Percentiles rank a stretch among this genome's conserved stretches.
Evolutionary conservation across 495 filamentous ascomycete genomes (phyloP).

Genomic region (Penicillium lividum): DNA sequence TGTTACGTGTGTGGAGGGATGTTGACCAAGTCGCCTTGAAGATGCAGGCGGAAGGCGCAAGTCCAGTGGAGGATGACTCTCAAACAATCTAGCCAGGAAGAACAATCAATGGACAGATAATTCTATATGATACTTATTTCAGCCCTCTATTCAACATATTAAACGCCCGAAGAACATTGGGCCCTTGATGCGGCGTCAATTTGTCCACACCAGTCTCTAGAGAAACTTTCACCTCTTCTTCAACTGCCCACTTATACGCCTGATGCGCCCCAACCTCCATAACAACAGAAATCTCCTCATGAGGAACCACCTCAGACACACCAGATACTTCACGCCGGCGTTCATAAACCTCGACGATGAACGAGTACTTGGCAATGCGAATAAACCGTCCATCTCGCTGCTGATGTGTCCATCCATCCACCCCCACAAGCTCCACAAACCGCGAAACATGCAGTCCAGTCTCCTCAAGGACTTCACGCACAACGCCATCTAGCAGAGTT

Average conservation of each 20-base stretch:
- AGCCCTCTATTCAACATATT: slow-evolving; percentile 6
- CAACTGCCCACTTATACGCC: slow-evolving; percentile 44
- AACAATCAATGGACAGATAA: not conserved
- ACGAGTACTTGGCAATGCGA: slow-evolving; percentile 36
- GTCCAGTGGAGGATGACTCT: slow-evolving; percentile 60
- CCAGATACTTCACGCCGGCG: not conserved
- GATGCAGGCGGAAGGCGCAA: slow-evolving; percentile 60
- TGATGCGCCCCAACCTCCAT: slow-evolving; percentile 48
- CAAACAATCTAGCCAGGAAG: not conserved
- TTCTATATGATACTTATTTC: not conserved
- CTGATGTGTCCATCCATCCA: slow-evolving; percentile 34
- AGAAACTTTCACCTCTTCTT: slow-evolving; percentile 36
- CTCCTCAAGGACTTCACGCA: slow-evolving; percentile 60
- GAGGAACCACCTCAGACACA: slow-evolving; percentile 4
- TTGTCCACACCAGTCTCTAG: slow-evolving; percentile 7
- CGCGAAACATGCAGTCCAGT: slow-evolving; percentile 52
- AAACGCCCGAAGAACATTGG: slow-evolving; percentile 25
- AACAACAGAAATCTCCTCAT: slow-evolving; percentile 33
- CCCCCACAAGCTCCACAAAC: slow-evolving; percentile 44
- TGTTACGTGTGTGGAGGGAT: slow-evolving; percentile 75
- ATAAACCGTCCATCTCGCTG: slow-evolving; percentile 16
- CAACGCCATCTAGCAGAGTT: slow-evolving; percentile 55
- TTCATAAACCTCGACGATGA: slow-evolving; percentile 42
- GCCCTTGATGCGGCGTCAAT: slow-evolving; percentile 6
- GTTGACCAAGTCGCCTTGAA: slow-evolving; percentile 65